These are phyloP conservation scores for Yarrowia hollandica DNA, from an alignment of 805 yeast species.

Conservation along the genomic window DNA sequence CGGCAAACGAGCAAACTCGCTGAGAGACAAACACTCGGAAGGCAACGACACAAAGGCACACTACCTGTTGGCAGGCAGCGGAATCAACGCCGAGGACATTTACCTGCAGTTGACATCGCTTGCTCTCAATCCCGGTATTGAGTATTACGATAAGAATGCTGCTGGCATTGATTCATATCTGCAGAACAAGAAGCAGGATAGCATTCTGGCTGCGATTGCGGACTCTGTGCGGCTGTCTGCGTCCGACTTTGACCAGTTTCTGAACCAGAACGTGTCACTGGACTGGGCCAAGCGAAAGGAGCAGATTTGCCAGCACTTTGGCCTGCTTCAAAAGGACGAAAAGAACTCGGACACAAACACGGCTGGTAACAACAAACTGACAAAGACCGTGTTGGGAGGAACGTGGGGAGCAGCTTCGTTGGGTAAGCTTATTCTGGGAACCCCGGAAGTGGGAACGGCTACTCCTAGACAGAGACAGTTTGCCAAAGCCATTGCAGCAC, in stretches of 20 bases:
- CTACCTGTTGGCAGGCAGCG: slow-evolving; percentile 85
- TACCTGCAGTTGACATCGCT: slow-evolving; percentile 53
- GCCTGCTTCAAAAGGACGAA: slow-evolving; percentile 45
- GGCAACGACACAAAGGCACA: slow-evolving; percentile 54
- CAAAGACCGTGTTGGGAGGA: slow-evolving; percentile 35
- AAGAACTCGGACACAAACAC: not conserved
- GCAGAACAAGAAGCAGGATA: slow-evolving; percentile 74
- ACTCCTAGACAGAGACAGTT: slow-evolving; percentile 40
- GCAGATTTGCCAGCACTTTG: slow-evolving; percentile 70
- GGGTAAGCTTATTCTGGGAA: slow-evolving; percentile 43
- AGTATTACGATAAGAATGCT: slow-evolving; percentile 29
- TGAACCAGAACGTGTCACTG: slow-evolving; percentile 66
- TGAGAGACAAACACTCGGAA: slow-evolving; percentile 55
- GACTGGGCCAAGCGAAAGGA: slow-evolving; percentile 84
- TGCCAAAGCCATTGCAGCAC: slow-evolving; percentile 67
- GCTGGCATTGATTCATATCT: slow-evolving; percentile 53
- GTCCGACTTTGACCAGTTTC: slow-evolving; percentile 75
- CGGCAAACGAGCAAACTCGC: slow-evolving; percentile 60
- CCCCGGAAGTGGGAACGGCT: slow-evolving; percentile 28
- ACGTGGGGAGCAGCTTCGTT: slow-evolving; percentile 42
- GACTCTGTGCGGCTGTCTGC: slow-evolving; percentile 72
- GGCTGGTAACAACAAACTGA: slow-evolving; percentile 37
- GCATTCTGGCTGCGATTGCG: slow-evolving; percentile 77
- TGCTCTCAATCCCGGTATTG: slow-evolving; percentile 37
- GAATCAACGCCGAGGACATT: slow-evolving; percentile 81